Conservation (phyloP, 2,329 filamentous ascomycete genomes). For the Colletotrichum destructivum region DNA sequence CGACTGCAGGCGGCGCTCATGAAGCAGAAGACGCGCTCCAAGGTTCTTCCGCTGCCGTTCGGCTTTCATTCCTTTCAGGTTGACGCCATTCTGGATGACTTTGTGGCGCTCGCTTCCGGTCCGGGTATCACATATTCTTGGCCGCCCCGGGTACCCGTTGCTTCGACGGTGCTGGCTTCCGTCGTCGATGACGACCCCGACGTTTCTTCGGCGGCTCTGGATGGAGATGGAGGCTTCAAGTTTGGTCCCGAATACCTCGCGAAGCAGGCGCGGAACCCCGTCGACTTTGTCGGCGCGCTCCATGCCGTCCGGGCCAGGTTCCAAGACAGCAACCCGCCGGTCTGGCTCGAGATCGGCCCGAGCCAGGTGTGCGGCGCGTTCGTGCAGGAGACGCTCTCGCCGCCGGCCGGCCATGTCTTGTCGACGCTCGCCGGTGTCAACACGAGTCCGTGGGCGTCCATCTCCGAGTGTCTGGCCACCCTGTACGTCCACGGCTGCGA, state of each 20-base stretch:
- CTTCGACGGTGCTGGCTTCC: conserved; percentile 13
- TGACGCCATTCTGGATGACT: conserved; percentile 60
- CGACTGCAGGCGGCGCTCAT: conserved; percentile 43
- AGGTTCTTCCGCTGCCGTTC: conserved; percentile 53
- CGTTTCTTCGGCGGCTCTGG: too few species aligned
- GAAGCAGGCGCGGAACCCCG: background rate
- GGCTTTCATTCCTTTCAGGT: conserved; percentile 57
- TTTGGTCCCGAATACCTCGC: background rate
- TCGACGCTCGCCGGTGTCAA: background rate
- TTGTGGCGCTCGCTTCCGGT: conserved; percentile 57
- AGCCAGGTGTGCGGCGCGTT: conserved; percentile 76
- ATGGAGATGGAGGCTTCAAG: too few species aligned
- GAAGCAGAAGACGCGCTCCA: conserved; percentile 61
- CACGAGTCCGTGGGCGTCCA: background rate
- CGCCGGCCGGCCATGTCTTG: background rate
- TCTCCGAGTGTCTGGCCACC: conserved; percentile 10
- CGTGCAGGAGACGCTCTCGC: conserved; percentile 52
- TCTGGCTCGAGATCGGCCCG: conserved; percentile 79
- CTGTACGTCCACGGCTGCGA: conserved; percentile 6
- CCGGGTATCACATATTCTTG: conserved; percentile 12
- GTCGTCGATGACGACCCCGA: background rate
- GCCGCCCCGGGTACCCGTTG: conserved; percentile 11
- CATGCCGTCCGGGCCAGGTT: conserved; percentile 54
- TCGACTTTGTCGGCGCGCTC: conserved; percentile 57
- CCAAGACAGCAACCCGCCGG: conserved; percentile 63